A percentile compares a stretch with the other conserved stretches of the same genome.
Evolutionary conservation across 208 protist genomes (phyloP).

Genomic region (Acanthamoeba royreba): DNA sequence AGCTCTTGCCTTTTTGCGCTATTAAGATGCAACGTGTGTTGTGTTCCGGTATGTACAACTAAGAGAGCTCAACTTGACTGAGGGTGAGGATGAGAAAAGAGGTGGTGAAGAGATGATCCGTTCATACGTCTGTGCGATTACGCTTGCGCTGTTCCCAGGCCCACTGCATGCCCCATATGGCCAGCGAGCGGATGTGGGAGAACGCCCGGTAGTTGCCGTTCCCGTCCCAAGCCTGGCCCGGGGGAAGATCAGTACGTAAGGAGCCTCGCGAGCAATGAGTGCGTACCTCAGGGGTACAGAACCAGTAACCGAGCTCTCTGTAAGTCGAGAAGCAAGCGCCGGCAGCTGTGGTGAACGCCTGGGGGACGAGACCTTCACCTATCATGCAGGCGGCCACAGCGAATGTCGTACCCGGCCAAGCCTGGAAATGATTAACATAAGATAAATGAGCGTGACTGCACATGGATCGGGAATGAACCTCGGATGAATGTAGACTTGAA

Average conservation of each 20-base stretch:
- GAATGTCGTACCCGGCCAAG: slow-evolving; percentile 77
- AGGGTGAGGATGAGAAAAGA: no score
- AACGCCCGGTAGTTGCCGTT: slow-evolving; percentile 1
- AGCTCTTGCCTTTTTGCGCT: no score
- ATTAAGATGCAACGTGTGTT: no score
- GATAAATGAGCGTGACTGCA: no score
- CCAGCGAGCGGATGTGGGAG: neutral
- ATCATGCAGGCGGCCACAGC: slow-evolving; percentile 74
- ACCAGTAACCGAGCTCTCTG: slow-evolving; percentile 46
- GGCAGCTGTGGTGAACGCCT: slow-evolving; percentile 61
- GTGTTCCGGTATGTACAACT: no score
- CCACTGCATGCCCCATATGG: slow-evolving; percentile 20
- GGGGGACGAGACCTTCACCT: slow-evolving; percentile 56
- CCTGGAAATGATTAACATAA: no score
- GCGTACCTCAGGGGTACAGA: slow-evolving; percentile 78
- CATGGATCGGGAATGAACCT: slow-evolving; percentile 45
- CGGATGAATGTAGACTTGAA: slow-evolving; percentile 69
- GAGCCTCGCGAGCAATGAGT: no score
- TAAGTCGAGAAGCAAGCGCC: slow-evolving; percentile 8
- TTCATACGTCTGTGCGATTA: no score
- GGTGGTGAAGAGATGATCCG: no score
- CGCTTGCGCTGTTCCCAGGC: neutral
- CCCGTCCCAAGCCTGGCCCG: neutral
- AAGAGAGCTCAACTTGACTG: no score
- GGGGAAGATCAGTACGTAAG: neutral